Evolutionary conservation across 163 green algal species (phyloP).

Genomic region (Chlamydomonas reinhardtii): DNA sequence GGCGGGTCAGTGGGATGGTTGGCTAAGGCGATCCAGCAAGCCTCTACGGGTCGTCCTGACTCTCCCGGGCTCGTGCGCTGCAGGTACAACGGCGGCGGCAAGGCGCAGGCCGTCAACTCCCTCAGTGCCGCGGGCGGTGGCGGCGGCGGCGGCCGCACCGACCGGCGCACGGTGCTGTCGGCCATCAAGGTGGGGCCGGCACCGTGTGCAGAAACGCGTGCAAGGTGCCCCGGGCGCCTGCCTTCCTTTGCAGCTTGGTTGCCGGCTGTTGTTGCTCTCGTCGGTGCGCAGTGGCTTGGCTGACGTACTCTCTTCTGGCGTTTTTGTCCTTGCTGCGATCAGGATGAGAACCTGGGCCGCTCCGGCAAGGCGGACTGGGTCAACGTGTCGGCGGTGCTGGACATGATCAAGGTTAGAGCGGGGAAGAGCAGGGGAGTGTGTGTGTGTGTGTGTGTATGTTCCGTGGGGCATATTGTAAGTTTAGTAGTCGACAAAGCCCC

Average conservation of each 20-base stretch:
- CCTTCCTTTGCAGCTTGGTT: not conserved
- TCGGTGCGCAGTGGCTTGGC: too few species aligned
- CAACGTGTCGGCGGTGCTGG: slow-evolving; percentile 64
- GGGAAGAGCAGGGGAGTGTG: not conserved
- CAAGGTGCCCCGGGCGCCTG: too few species aligned
- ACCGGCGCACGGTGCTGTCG: slow-evolving; percentile 73
- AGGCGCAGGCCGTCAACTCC: slow-evolving; percentile 51
- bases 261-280: not conserved
- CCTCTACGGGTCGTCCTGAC: too few species aligned
- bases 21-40: too few species aligned
- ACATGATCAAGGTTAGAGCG: slow-evolving; percentile 31
- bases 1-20: too few species aligned
- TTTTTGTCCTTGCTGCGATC: not conserved
- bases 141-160: slow-evolving; percentile 70
- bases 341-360: slow-evolving; percentile 84
- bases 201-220: too few species aligned
- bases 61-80: not conserved
- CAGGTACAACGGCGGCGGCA: slow-evolving; percentile 77
- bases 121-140: slow-evolving; percentile 62
- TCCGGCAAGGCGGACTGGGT: slow-evolving; percentile 77
- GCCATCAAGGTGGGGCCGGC: slow-evolving; percentile 63
- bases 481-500: too few species aligned
- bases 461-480: too few species aligned
- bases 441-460: not conserved
- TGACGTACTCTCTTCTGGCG: too few species aligned